Base-by-base conservation (phyloP, 208 protist genomes). In the Porcisia hertigi region DNA sequence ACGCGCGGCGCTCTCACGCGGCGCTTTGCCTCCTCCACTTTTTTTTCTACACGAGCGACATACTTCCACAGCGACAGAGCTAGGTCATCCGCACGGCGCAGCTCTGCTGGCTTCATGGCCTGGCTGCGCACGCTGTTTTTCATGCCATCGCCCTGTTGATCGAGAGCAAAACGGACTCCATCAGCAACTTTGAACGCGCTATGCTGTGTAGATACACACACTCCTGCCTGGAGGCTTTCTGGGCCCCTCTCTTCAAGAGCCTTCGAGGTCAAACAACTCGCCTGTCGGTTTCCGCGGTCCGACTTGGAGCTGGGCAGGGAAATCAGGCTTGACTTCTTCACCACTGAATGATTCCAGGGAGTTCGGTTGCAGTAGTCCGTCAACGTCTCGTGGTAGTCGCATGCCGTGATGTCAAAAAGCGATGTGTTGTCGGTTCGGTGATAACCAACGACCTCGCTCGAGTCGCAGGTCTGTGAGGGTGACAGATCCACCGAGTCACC, bases 41-140 rank as follows among this genome's bases (percentile, higher is more conserved):
- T 70, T 20, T 41, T 54, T 1, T 3, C 65, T 2, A 53, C 64
- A 2, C 47, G 14, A 5, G 64, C 43, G 16, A 70, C 45, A 47
- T 55, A 70, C 45, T 55, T 52, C 65, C 75, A 79, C 75, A 69
- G 36, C 1, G 74, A 78, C 23, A 67, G 55, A 1, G 74, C 43
- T 5, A 78, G 34, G 25, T 73, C 55, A 41, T 73, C 58, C 9
- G 66, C 74, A 8, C 74, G 74, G 45, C 67, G 66, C 47, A 79
- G 58, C 54, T 3, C 20, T 34, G 67, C 58, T 16, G 64, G 39
- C 34, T 5, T 39, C 1, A 62, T 2, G 0, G 25, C 41, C 34
- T 53, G 18, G 43, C 43, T 34, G 43, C 41, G 6, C 8, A 53
- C 43, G 23, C 63, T 34, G 36, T 5, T 23, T 47, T 45, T 39